phyloP scores from a whole-genome alignment of 179 eudicot genomes.

The Silene coronaria region DNA sequence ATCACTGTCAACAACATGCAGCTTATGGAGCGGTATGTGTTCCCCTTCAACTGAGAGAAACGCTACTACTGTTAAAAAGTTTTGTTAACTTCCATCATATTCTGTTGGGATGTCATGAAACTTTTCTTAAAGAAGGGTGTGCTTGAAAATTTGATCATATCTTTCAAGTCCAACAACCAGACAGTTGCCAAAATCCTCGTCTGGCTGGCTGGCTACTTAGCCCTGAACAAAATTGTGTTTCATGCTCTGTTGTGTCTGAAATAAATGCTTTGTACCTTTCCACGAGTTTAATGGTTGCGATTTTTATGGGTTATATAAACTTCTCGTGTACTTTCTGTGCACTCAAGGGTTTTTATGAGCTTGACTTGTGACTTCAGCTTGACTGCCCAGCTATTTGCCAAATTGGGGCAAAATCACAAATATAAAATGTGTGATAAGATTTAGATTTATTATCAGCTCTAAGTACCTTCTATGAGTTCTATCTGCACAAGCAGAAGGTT shows the following conservation, averaged over 20 bases:
- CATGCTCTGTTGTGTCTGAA: not conserved
- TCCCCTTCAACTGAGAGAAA: not conserved
- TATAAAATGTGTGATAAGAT: not conserved
- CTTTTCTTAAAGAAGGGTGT: not conserved
- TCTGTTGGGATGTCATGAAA: not conserved
- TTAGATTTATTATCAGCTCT: not conserved
- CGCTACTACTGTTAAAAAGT: not conserved
- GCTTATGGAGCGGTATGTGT: conserved; percentile 82
- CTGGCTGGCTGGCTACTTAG: not conserved
- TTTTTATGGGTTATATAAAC: not conserved
- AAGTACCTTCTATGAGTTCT: not conserved
- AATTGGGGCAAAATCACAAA: not conserved
- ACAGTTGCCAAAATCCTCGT: not conserved
- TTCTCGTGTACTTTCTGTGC: not conserved
- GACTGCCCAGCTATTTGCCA: not conserved
- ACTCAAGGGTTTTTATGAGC: not conserved
- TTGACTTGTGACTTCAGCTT: not conserved
- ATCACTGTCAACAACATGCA: conserved; percentile 75
- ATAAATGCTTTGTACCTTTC: not conserved
- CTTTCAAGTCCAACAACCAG: conserved; percentile 8
- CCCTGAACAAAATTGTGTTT: not conserved
- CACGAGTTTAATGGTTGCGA: not conserved
- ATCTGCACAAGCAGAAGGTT: not conserved
- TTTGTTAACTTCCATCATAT: not conserved
- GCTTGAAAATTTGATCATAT: not conserved